Evolutionary conservation across 1,139 yeast genomes (phyloP).

Genomic region (Geotrichum reessii): DNA sequence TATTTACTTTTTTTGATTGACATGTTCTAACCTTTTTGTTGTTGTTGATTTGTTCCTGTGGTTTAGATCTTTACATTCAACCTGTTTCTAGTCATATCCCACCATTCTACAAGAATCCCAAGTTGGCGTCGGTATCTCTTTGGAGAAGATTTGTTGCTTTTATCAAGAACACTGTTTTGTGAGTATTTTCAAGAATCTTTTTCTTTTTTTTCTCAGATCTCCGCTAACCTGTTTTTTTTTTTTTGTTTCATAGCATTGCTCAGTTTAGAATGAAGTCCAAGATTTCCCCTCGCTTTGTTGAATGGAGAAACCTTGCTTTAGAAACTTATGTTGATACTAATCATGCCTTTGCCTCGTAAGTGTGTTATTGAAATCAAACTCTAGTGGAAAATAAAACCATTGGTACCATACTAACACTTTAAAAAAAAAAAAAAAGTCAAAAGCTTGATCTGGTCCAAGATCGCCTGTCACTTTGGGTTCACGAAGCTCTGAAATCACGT

Average conservation of each 20-base stretch:
- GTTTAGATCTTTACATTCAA: constrained; percentile 41
- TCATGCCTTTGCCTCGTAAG: constrained; percentile 53
- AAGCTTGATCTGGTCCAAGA: constrained; percentile 42
- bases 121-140: constrained; percentile 37
- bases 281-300: constrained; percentile 55
- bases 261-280: constrained; percentile 59
- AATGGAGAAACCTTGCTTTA: constrained; percentile 71
- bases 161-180: constrained; percentile 53
- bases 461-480: constrained; percentile 55
- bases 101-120: constrained; percentile 40
- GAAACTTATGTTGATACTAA: constrained; percentile 61
- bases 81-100: constrained; percentile 46
- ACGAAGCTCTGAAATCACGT: constrained; percentile 50
- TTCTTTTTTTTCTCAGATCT: constrained; percentile 27
- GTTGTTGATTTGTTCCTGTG: background rate
- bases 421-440: constrained; percentile 32
- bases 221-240: constrained; percentile 16
- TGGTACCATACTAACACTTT: too few species aligned
- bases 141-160: constrained; percentile 49
- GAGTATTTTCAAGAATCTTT: constrained; percentile 23
- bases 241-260: constrained; percentile 48
- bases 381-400: too few species aligned
- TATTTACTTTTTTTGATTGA: too few species aligned
- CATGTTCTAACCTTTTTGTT: background rate
- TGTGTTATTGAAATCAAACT: too few species aligned